phyloP scores from a whole-genome alignment of 257 asterid species.

The Solanum piurae region DNA sequence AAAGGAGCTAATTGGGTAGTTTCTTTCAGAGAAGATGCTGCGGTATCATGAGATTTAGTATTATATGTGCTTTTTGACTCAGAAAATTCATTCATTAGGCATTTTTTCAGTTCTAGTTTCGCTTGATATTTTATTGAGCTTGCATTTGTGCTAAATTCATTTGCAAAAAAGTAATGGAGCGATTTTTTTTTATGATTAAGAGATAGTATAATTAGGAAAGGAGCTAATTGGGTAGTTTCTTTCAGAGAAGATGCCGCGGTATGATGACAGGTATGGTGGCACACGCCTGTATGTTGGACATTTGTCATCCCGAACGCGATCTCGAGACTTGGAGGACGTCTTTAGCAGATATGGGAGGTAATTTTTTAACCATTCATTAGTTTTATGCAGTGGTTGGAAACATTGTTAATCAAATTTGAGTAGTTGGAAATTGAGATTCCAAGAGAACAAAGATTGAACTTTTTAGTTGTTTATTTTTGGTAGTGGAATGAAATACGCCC shows the following conservation, averaged over 20 bases:
- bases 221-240: background rate
- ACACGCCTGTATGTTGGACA: conserved; percentile 53
- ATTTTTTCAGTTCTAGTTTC: background rate
- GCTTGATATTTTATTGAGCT: background rate
- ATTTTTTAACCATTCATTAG: background rate
- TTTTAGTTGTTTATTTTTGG: background rate
- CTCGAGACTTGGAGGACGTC: conserved; percentile 50
- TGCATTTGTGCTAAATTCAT: background rate
- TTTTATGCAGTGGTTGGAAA: background rate
- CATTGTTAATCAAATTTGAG: background rate
- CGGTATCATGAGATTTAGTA: conserved; percentile 4
- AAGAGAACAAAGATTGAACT: background rate
- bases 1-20: background rate
- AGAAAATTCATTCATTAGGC: background rate
- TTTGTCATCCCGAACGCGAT: conserved; percentile 42
- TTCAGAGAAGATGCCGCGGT: conserved; percentile 40
- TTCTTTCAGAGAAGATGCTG: conserved; percentile 27
- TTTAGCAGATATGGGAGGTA: conserved; percentile 55
- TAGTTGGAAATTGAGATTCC: background rate
- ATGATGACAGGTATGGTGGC: conserved; percentile 43
- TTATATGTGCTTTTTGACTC: background rate
- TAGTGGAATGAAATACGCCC: background rate
- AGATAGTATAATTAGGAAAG: background rate
- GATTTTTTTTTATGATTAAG: background rate
- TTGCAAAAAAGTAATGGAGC: background rate